Percentiles rank a stretch among this genome's conserved stretches.
Conservation (phyloP, 148 eudicot species). For the Silene uniflora region DNA sequence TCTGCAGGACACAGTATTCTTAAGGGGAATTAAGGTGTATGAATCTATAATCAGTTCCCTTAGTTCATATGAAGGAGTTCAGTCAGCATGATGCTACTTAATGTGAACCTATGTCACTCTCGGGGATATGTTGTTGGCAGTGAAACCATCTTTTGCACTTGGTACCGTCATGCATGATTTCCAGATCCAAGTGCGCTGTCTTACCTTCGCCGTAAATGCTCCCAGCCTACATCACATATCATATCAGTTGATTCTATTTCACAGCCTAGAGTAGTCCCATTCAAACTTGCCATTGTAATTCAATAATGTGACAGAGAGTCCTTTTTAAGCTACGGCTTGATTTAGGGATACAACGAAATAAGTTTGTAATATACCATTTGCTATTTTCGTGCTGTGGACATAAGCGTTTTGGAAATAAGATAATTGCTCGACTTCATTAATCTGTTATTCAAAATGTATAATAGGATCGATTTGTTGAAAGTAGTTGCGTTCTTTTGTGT, state of each 20-base stretch:
- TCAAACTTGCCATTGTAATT: neutral
- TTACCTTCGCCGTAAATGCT: neutral
- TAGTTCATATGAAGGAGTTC: constrained; percentile 50
- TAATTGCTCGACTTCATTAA: no score
- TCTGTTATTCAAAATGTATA: no score
- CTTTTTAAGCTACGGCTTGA: neutral
- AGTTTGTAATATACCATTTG: neutral
- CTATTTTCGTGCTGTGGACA: neutral
- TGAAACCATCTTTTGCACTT: neutral
- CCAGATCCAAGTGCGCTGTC: neutral
- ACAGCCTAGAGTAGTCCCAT: neutral
- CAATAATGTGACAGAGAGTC: neutral
- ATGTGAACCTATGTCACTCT: constrained; percentile 1
- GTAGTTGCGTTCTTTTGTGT: no score
- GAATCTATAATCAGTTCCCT: constrained; percentile 63
- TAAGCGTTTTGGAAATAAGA: neutral
- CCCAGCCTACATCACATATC: constrained; percentile 10
- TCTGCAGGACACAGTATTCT: constrained; percentile 56
- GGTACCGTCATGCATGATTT: neutral
- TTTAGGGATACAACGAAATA: neutral
- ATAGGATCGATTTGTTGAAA: no score
- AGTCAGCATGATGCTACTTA: constrained; percentile 6
- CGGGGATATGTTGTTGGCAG: neutral
- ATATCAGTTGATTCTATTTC: neutral
- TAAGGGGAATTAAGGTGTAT: constrained; percentile 76